Evolutionary conservation across 768 basidiomycete species (phyloP), one percentile per base, ranked within the genome.

Genomic region (Tulasnella sp.): DNA sequence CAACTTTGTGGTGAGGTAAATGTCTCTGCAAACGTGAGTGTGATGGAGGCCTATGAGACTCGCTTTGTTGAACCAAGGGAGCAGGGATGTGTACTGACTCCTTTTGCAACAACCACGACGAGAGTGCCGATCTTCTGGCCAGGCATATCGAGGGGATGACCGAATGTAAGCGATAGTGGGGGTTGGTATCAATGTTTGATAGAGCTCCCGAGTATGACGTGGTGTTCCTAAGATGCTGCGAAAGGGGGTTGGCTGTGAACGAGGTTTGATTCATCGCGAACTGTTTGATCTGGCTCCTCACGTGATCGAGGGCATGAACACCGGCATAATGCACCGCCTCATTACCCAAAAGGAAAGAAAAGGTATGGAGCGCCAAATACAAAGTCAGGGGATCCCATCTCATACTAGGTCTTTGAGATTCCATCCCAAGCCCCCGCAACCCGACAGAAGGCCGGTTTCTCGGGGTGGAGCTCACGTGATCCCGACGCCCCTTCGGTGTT

Each of bases 71-170:
- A 31, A 34, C 46, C 48, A 3, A 22, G 48, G 16, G 48, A 50
- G 1, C 22, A 20, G n/a, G 34, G 76, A 18, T 77, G 37, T 44
- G 28, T 58, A 31, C 95, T 83, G 87, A 97, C 97, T 84, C 96
- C 97, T 89, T 96, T 96, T 82, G 97, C 90, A 50, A 99, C 91
- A 83, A 99, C 96, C 75, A 93, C 94, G 82, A 98, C 92, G 86
- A 99, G 91, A 31, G 97, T 98, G 50, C 97, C 97, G 81, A 99
- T 93, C 87, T 94, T 79, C 42, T 72, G 78, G 40, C 78, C 78
- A 37, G 78, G 74, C 78, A 79, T 79, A 20, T 34, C 18, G 31
- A 40, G 37, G 24, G 42, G 37, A 31, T 18, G 31, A 37, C 9
- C 31, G n/a, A 16, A 73, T 73, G 24, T 37, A 37, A 28, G 34